Evolutionary conservation across 2,329 filamentous ascomycete genomes (phyloP).

Genomic region (Venturia effusa): DNA sequence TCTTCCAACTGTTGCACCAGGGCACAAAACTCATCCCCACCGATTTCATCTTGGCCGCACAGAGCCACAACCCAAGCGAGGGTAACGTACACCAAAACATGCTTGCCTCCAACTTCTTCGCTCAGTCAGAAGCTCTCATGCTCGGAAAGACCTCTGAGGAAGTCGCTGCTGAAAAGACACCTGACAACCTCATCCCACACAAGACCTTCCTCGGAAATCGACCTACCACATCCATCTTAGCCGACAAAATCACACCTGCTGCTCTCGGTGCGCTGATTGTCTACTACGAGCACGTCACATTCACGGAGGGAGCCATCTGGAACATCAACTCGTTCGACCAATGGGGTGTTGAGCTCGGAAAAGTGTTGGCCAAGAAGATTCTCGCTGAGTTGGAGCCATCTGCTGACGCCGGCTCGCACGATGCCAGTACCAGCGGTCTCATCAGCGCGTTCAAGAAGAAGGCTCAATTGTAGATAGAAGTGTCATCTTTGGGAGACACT

Average conservation of each 20-base stretch:
- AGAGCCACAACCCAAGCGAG: conserved; percentile 93
- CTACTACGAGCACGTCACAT: conserved; percentile 98
- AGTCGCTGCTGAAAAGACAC: conserved; percentile 63
- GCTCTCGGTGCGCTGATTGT: conserved; percentile 92
- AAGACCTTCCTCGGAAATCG: conserved; percentile 99
- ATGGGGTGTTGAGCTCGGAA: conserved; percentile 98
- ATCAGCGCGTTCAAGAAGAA: conserved; percentile 82
- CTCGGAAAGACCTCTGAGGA: conserved; percentile 77
- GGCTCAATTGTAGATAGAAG: conserved; percentile 3
- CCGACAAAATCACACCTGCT: conserved; percentile 85
- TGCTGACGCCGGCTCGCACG: conserved; percentile 64
- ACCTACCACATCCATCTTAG: conserved; percentile 89
- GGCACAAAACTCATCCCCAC: conserved; percentile 97
- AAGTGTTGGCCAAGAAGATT: conserved; percentile 71
- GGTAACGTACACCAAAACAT: conserved; percentile 91
- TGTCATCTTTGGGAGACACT: too few species aligned
- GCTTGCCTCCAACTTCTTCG: conserved; percentile 86
- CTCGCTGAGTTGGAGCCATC: conserved; percentile 66
- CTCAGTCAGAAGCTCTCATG: conserved; percentile 82
- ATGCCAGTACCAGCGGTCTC: conserved; percentile 77
- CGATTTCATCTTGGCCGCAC: conserved; percentile 92
- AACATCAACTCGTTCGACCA: conserved; percentile 99
- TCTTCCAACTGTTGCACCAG: conserved; percentile 99
- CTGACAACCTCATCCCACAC: conserved; percentile 77
- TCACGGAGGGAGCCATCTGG: conserved; percentile 95